These are phyloP conservation scores for Priceomyces castillae DNA, from an alignment of 805 yeast genomes.

Conservation along the genomic window DNA sequence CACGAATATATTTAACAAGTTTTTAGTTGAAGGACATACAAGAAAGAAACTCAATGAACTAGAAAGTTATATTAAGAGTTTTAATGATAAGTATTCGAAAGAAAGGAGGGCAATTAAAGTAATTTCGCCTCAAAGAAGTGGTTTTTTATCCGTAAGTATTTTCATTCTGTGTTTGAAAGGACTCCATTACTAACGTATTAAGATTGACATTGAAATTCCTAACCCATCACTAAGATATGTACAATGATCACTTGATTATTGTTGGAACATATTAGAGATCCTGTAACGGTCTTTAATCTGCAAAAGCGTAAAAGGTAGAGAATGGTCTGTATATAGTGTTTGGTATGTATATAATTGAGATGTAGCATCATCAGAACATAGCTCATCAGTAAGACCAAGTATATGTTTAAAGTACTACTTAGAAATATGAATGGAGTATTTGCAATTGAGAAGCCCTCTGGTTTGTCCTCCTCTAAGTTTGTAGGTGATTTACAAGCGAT, in stretches of 20 bases:
- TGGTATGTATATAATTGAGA: not conserved
- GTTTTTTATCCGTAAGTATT: slow-evolving; percentile 48
- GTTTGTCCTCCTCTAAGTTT: slow-evolving; percentile 75
- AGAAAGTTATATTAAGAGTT: slow-evolving; percentile 31
- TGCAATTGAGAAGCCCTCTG: slow-evolving; percentile 88
- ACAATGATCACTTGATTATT: too few relatives aligned
- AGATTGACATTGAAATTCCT: slow-evolving; percentile 54
- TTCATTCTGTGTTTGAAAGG: not conserved
- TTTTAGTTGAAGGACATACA: slow-evolving; percentile 18
- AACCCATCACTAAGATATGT: slow-evolving; percentile 12
- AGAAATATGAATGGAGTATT: slow-evolving; percentile 80
- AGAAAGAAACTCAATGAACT: slow-evolving; percentile 34
- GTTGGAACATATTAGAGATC: too few relatives aligned
- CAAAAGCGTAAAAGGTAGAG: too few relatives aligned
- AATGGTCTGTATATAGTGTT: too few relatives aligned
- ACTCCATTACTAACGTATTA: slow-evolving; percentile 10
- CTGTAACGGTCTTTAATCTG: too few relatives aligned
- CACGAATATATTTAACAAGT: slow-evolving; percentile 18
- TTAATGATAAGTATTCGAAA: slow-evolving; percentile 17
- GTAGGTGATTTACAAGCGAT: slow-evolving; percentile 62
- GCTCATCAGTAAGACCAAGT: not conserved
- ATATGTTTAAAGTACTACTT: slow-evolving; percentile 10
- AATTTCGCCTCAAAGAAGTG: slow-evolving; percentile 52
- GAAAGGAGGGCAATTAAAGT: slow-evolving; percentile 29
- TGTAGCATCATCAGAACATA: not conserved